Conservation (phyloP, 805 yeast species). For the Candida nitratophila region DNA sequence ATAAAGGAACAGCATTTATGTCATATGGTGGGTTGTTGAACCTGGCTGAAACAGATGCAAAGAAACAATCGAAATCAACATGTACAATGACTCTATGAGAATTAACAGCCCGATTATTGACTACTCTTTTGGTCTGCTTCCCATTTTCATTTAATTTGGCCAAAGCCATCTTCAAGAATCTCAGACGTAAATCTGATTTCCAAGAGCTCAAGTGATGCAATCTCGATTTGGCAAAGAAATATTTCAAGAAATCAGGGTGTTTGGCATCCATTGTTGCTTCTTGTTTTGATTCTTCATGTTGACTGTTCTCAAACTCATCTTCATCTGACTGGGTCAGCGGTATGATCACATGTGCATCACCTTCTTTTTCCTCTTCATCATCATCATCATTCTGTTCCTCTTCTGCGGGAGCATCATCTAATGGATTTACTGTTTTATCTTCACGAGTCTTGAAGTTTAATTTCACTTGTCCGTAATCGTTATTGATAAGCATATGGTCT, state of each 20-base stretch:
- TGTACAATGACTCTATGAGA: slow-evolving; percentile 54
- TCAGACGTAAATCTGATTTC: slow-evolving; percentile 67
- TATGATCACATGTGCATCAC: no score
- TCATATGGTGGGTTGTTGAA: slow-evolving; percentile 43
- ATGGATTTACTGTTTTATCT: no score
- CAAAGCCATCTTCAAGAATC: slow-evolving; percentile 46
- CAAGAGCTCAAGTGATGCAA: slow-evolving; percentile 84
- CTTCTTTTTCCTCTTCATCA: no score
- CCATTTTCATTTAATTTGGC: slow-evolving; percentile 10
- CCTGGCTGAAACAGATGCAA: slow-evolving; percentile 76
- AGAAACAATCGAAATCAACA: slow-evolving; percentile 90
- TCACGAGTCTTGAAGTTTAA: slow-evolving; percentile 20
- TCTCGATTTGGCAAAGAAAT: slow-evolving; percentile 75
- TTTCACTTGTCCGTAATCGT: slow-evolving; percentile 49
- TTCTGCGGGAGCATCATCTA: no score
- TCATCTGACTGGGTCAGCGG: no score
- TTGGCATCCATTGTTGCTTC: slow-evolving; percentile 44
- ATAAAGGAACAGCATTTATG: slow-evolving; percentile 44
- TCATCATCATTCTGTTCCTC: no score
- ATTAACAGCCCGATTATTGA: no score
- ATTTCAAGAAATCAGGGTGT: slow-evolving; percentile 66
- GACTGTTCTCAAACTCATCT: slow-evolving; percentile 3
- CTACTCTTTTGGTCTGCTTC: no score
- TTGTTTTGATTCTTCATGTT: slow-evolving; percentile 4
- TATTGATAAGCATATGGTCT: slow-evolving; percentile 46